phyloP scores from a whole-genome alignment of 192 early-diverging fungal species.

The Coemansia sp. region DNA sequence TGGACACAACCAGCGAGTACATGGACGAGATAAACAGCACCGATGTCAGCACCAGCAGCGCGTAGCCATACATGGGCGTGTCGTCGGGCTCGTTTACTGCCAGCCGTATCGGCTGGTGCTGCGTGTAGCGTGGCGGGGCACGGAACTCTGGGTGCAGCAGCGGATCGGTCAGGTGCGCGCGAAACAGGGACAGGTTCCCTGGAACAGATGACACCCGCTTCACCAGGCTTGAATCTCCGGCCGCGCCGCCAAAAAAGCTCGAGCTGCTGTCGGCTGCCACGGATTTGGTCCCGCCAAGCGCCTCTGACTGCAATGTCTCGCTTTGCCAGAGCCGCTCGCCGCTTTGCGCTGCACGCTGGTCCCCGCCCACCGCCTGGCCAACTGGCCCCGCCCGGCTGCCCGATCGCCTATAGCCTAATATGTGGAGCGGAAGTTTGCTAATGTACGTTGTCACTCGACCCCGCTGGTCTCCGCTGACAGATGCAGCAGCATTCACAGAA shows the following conservation, averaged over 20 bases:
- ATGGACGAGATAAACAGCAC: slow-evolving; percentile 60
- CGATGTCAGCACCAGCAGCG: slow-evolving; percentile 59
- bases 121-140: slow-evolving; percentile 54
- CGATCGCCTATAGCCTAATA: slow-evolving; percentile 11
- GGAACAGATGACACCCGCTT: slow-evolving; percentile 49
- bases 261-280: not conserved
- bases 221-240: slow-evolving; percentile 19
- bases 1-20: slow-evolving; percentile 66
- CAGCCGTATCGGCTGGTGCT: slow-evolving; percentile 56
- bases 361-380: not conserved
- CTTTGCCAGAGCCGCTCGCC: not conserved
- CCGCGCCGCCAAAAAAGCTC: not conserved
- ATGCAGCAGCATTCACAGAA: not conserved
- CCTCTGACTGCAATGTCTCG: not conserved
- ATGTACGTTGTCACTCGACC: slow-evolving; percentile 5
- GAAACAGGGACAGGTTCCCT: slow-evolving; percentile 47
- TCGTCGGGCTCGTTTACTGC: slow-evolving; percentile 63
- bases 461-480: not conserved
- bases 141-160: slow-evolving; percentile 49
- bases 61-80: slow-evolving; percentile 67
- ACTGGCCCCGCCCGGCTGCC: not conserved
- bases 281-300: not conserved
- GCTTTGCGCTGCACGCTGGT: not conserved
- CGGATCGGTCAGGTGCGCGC: slow-evolving; percentile 43
- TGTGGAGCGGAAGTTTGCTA: slow-evolving; percentile 15